Evolutionary conservation across 2,329 filamentous ascomycete species (phyloP).

Genomic region (Arthrobotrys iridis): DNA sequence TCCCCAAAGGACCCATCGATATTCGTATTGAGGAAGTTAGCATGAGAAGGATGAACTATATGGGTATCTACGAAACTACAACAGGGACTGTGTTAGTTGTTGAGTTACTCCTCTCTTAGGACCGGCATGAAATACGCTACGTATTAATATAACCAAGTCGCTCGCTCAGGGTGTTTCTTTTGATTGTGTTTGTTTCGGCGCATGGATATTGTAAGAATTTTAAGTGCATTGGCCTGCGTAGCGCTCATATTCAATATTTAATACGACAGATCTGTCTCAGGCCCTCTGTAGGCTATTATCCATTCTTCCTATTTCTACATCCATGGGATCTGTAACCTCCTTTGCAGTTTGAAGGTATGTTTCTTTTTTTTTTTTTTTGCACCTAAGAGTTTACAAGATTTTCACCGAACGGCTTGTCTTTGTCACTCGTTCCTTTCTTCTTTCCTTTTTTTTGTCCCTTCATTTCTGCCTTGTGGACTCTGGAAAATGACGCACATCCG

Average conservation of each 20-base stretch:
- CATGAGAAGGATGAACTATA: conserved; percentile 50
- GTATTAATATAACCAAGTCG: too few relatives aligned
- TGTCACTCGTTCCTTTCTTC: too few relatives aligned
- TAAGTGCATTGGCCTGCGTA: neutral
- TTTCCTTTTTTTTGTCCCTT: too few relatives aligned
- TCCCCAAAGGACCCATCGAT: conserved; percentile 30
- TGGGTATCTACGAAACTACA: conserved; percentile 46
- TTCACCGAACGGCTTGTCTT: conserved; percentile 7
- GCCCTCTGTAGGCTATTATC: conserved; percentile 1
- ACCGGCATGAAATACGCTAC: too few relatives aligned
- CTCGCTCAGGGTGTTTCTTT: neutral
- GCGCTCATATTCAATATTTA: conserved; percentile 6
- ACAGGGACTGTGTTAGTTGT: conserved; percentile 48
- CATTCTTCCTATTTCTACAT: neutral
- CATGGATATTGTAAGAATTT: conserved; percentile 23
- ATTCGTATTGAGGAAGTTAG: conserved; percentile 50
- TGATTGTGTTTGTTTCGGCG: neutral
- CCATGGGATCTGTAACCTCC: neutral
- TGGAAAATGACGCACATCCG: neutral
- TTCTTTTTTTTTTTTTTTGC: neutral
- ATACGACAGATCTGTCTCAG: neutral
- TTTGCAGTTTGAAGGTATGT: too few relatives aligned
- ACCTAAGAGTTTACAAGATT: conserved; percentile 13
- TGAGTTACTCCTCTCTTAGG: conserved; percentile 35
- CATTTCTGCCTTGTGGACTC: neutral